phyloP scores from a whole-genome alignment of 768 basidiomycete genomes.

The Kwoniella shandongensis region DNA sequence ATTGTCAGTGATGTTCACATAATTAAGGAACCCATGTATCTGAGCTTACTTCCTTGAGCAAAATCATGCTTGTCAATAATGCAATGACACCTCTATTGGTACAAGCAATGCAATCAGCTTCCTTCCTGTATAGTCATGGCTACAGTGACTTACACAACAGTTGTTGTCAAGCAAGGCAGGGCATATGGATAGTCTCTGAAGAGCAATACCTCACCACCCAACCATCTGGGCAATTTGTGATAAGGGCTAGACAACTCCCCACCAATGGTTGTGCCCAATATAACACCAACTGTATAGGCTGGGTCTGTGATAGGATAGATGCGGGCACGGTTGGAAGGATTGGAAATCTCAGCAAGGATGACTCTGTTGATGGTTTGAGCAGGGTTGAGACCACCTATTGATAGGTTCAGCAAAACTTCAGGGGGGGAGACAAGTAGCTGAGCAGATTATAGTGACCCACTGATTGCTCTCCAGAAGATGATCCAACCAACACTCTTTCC shows the following conservation, averaged over 20 bases:
- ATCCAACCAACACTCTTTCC: constrained; percentile 28
- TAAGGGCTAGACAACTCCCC: constrained; percentile 30
- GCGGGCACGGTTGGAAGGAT: constrained; percentile 31
- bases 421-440: too few species aligned
- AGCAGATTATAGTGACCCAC: constrained; percentile 25
- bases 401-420: too few species aligned
- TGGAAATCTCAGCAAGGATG: constrained; percentile 26
- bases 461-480: constrained; percentile 31
- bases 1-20: neutral
- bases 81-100: too few species aligned
- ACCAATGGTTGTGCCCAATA: constrained; percentile 37
- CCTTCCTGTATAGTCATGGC: too few species aligned
- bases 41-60: neutral
- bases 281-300: constrained; percentile 24
- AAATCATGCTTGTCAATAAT: too few species aligned
- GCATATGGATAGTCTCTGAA: constrained; percentile 35
- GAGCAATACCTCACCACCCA: constrained; percentile 30
- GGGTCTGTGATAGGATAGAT: constrained; percentile 42
- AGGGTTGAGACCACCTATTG: constrained; percentile 37
- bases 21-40: neutral
- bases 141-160: constrained; percentile 24
- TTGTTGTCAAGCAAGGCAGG: constrained; percentile 32
- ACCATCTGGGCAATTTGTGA: constrained; percentile 29
- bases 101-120: too few species aligned
- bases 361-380: constrained; percentile 26